Evolutionary conservation across 2,329 filamentous ascomycete genomes (phyloP).

Genomic region (Xylaria multiplex): DNA sequence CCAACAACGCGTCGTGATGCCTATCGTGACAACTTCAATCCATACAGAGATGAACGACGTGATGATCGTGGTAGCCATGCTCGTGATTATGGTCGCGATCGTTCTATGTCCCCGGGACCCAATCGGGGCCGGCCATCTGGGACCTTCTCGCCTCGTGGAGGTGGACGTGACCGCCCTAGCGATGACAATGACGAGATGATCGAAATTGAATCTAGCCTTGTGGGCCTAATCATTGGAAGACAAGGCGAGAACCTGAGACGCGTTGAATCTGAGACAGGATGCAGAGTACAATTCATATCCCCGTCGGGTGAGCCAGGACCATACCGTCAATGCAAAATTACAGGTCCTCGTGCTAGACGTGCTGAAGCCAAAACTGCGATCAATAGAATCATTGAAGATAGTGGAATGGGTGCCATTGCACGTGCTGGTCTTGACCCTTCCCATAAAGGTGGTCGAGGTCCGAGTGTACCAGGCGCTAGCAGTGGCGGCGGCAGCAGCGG

Average conservation of each 20-base stretch:
- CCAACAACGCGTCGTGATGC: constrained; percentile 74
- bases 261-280: constrained; percentile 83
- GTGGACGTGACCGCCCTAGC: constrained; percentile 56
- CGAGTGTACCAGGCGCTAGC: constrained; percentile 38
- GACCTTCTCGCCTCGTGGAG: constrained; percentile 68
- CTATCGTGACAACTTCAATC: constrained; percentile 80
- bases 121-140: constrained; percentile 60
- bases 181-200: constrained; percentile 84
- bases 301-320: constrained; percentile 75
- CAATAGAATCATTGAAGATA: constrained; percentile 88
- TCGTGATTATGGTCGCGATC: constrained; percentile 71
- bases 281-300: constrained; percentile 88
- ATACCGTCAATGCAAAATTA: constrained; percentile 86
- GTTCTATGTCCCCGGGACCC: constrained; percentile 75
- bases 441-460: constrained; percentile 50
- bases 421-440: constrained; percentile 59
- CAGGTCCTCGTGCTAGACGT: constrained; percentile 75
- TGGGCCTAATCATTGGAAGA: constrained; percentile 89
- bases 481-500: constrained; percentile 35
- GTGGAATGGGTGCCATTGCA: constrained; percentile 66
- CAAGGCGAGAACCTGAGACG: constrained; percentile 89
- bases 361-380: constrained; percentile 85
- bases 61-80: constrained; percentile 67
- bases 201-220: constrained; percentile 84
- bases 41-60: constrained; percentile 86